Evolutionary conservation across 2,329 filamentous ascomycete species (phyloP), one percentile per base, ranked within the genome.

Genomic region (Colletotrichum paranaense): DNA sequence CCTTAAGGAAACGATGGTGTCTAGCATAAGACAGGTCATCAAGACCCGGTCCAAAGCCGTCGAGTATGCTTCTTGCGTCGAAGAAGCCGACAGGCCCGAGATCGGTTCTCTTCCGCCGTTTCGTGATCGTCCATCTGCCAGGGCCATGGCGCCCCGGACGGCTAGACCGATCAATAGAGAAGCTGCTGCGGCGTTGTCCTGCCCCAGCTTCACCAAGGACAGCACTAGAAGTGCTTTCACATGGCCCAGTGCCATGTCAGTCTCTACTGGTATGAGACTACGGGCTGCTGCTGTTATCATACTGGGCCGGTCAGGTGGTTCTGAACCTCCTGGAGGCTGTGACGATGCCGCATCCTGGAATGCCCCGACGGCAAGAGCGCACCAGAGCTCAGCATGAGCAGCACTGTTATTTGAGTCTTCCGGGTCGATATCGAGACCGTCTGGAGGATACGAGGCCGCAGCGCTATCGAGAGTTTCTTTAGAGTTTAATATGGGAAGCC

Each of bases 401-500:
- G 86, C 79, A 68, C 80, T 77, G 0, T 80, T 81, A 24, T 16
- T 38, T 30, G 78, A 74, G 5, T 78, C 75, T 9, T 78, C 76
- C 4, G 78, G 76, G n/a, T 76, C 64, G 9, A 79, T 42, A 3
- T 78, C 78, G 55, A 80, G 78, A 62, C 77, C 86, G 69, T 78
- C 81, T 30, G 75, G 58, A 30, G 82, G 77, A 38, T 89, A 90
- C 8, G 80, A 79, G 52, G 84, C 81, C 0, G 83, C 88, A 71
- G 79, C 85, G 69, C 76, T 86, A 62, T 92, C 83, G 5, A 94
- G 83, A 55, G 88, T 87, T 62, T 92, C 88, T 74, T 91, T 92
- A 26, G 60, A 14, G 75, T 94, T 91, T 12, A 92, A 85, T 30
- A 95, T 91, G 0, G 93, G 93, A 30, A 95, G 86, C 93, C 93